Evolutionary conservation across 495 filamentous ascomycete species (phyloP).

Genomic region (Sabuloglossum arenarium): DNA sequence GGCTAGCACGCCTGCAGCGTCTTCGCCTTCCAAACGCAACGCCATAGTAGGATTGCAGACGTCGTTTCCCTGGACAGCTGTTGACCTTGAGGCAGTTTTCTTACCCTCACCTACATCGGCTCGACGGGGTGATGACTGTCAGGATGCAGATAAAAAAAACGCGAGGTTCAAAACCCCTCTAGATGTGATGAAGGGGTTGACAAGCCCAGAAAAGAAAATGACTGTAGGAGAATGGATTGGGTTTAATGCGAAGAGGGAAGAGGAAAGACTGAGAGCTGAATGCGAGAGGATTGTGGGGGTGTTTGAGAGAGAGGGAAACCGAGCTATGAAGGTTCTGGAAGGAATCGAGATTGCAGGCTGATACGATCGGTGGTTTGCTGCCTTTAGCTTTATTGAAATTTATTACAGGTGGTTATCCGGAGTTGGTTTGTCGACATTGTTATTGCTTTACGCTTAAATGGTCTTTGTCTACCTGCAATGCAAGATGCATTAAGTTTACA

Average conservation of each 20-base stretch:
- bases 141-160: constrained; percentile 35
- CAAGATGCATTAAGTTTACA: no score
- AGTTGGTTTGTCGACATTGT: no score
- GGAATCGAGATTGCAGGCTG: constrained; percentile 29
- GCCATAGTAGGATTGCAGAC: constrained; percentile 35
- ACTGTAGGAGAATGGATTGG: constrained; percentile 83
- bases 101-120: constrained; percentile 15
- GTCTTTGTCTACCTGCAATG: no score
- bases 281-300: constrained; percentile 59
- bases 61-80: constrained; percentile 44
- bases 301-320: constrained; percentile 65
- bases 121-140: constrained; percentile 4
- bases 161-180: constrained; percentile 15
- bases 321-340: constrained; percentile 57
- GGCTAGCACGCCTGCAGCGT: constrained; percentile 32
- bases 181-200: constrained; percentile 30
- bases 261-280: constrained; percentile 54
- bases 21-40: constrained; percentile 42
- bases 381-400: no score
- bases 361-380: not conserved
- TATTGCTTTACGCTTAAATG: no score
- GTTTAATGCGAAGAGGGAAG: constrained; percentile 56
- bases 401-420: not conserved
- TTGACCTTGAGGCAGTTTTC: constrained; percentile 49
- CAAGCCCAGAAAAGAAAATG: constrained; percentile 67